Base-by-base conservation (phyloP, 495 filamentous ascomycete genomes). In the Lophiotrema nucula region DNA sequence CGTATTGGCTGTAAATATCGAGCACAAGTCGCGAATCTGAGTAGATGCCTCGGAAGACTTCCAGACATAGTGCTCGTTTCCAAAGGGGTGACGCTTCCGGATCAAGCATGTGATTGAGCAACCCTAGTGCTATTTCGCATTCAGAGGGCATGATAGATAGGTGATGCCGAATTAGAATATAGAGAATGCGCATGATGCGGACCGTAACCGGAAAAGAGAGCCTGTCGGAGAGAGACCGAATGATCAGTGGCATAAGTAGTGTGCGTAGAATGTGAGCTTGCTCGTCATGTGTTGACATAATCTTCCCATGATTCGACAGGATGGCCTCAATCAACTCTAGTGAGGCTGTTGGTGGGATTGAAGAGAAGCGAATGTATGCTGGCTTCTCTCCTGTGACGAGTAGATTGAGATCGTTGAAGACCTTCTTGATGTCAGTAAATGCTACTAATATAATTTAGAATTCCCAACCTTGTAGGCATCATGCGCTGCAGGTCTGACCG, bases 291-390 rank as follows among this genome's bases (percentile, higher is more conserved):
- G 76, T 75, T 5, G 82, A 74, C 69, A 96, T 91, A 25, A 95
- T 86, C 26, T 81, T 77, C 15, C 87, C 83, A 75, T 96, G 91
- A 66, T 91, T 95, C 2, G 85, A 81, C 41, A 98, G 71, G 28
- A 96, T 81, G 4, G 89, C 91, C 73, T 96, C 92, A 60, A 97
- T 89, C 27, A 97, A 77, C 66, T 97, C 93, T 1, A 98, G 73
- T 18, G 90, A 89, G 60, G 95, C 92, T 1, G 85, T 85, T 45
- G 89, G 84, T 1, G 89, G 83, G 13, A 97, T 78, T 3, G 82
- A 80, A 28, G 85, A 85, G 55, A 88, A 86, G 37, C 83, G 81
- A 19, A 97, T 77, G 60, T 90, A 95, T 49, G 89, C 80, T 5
- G 92, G 81, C 46, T 84, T 83, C 57, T 92, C 88, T 38, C 85